Conservation (phyloP, 2,329 filamentous ascomycete genomes). For the Penicillium hordei region DNA sequence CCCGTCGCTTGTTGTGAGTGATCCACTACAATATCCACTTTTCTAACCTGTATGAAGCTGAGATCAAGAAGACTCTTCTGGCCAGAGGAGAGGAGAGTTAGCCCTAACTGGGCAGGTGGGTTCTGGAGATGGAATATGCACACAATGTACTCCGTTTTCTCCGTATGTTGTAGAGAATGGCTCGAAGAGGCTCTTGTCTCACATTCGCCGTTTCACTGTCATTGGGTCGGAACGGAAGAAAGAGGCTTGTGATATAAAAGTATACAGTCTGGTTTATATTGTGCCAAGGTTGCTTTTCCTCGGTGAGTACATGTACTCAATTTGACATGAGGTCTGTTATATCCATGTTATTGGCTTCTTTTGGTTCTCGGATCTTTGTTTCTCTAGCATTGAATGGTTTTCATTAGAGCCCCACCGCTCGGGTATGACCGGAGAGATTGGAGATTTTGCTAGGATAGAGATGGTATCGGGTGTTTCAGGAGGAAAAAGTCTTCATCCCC, state of each 20-base stretch:
- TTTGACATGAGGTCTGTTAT: neutral
- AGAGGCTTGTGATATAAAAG: neutral
- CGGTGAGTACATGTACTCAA: neutral
- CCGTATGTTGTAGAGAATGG: neutral
- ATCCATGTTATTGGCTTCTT: neutral
- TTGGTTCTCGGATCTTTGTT: slow-evolving; percentile 4
- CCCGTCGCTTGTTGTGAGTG: slow-evolving; percentile 1
- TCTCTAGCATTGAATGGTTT: slow-evolving; percentile 4
- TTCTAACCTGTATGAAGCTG: slow-evolving; percentile 10
- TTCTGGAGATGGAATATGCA: slow-evolving; percentile 5
- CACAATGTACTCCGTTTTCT: neutral
- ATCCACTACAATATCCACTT: slow-evolving; percentile 15
- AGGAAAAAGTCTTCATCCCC: slow-evolving; percentile 13
- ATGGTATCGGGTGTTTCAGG: slow-evolving; percentile 26
- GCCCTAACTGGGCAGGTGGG: slow-evolving; percentile 10
- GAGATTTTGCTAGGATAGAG: slow-evolving; percentile 1
- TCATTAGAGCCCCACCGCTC: slow-evolving; percentile 17
- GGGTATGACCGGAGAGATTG: slow-evolving; percentile 14
- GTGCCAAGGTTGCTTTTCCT: neutral
- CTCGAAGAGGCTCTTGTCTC: neutral
- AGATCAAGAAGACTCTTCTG: slow-evolving; percentile 19
- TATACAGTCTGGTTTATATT: neutral
- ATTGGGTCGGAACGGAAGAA: neutral
- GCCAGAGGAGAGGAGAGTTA: neutral
- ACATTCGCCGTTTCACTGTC: neutral